These are phyloP conservation scores for Suillus plorans DNA, from an alignment of 768 basidiomycete genomes.

Conservation along the genomic window DNA sequence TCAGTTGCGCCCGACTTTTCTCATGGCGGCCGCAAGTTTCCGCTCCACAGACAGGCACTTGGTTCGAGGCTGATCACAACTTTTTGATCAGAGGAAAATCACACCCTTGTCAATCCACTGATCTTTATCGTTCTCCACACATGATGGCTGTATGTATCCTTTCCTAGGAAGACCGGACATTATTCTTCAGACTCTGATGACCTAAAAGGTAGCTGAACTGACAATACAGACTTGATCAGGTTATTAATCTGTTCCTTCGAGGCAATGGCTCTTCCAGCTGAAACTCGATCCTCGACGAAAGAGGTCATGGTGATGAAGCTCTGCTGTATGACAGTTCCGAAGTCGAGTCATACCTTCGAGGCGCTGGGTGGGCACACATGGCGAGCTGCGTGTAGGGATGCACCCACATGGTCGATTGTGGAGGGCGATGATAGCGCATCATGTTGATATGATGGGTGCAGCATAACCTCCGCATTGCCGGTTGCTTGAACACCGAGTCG, in stretches of 20 bases:
- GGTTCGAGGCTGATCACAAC: neutral
- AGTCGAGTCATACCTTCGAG: neutral
- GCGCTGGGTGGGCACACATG: neutral
- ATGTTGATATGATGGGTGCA: neutral
- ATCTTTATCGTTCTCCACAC: neutral
- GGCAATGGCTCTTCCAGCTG: neutral
- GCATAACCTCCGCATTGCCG: neutral
- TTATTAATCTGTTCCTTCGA: neutral
- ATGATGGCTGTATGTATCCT: neutral
- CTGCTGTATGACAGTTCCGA: neutral
- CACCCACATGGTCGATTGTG: neutral
- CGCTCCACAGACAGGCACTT: conserved; percentile 4
- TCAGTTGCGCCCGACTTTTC: neutral
- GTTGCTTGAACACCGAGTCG: conserved; percentile 1
- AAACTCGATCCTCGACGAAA: no score
- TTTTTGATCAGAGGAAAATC: neutral
- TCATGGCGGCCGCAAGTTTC: conserved; percentile 2
- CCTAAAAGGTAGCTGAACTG: neutral
- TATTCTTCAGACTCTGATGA: neutral
- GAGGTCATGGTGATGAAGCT: neutral
- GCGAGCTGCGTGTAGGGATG: neutral
- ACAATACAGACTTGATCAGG: neutral
- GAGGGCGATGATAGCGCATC: conserved; percentile 1
- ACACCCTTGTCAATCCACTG: neutral
- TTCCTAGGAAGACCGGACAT: neutral